A percentile compares a stretch with the other conserved stretches of the same genome.
Conservation (phyloP, 169 alveolate genomes). For the Cyclospora cayetanensis region DNA sequence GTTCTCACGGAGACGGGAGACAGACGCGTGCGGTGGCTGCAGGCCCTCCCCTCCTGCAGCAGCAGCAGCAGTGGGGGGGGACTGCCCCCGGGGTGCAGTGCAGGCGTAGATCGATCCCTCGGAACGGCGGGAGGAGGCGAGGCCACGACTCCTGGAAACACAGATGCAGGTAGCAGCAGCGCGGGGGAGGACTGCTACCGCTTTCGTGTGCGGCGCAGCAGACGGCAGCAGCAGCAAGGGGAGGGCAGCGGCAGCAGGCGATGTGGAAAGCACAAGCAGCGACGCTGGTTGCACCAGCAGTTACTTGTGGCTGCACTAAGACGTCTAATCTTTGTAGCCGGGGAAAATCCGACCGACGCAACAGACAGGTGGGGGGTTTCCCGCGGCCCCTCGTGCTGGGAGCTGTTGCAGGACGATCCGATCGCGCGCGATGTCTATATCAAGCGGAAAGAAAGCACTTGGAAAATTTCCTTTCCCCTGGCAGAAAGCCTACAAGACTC, state of each 20-base stretch:
- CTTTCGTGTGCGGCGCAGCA: slow-evolving; percentile 33
- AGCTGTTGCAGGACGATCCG: slow-evolving; percentile 54
- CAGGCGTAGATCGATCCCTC: no score
- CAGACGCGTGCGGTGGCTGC: slow-evolving; percentile 52
- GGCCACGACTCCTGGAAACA: not conserved
- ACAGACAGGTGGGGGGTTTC: slow-evolving; percentile 5
- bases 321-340: slow-evolving; percentile 13
- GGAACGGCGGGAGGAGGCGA: no score
- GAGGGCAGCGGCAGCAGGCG: slow-evolving; percentile 64
- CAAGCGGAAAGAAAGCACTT: slow-evolving; percentile 20
- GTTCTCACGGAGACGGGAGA: not conserved
- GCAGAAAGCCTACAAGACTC: slow-evolving; percentile 7
- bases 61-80: not conserved
- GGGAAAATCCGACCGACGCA: slow-evolving; percentile 45
- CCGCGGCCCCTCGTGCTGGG: slow-evolving; percentile 56
- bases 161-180: slow-evolving; percentile 50
- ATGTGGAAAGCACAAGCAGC: slow-evolving; percentile 53
- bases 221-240: slow-evolving; percentile 36
- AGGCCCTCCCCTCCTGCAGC: not conserved
- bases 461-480: not conserved
- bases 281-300: slow-evolving; percentile 67
- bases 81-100: no score
- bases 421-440: slow-evolving; percentile 36
- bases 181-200: slow-evolving; percentile 21
- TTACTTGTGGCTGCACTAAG: slow-evolving; percentile 69